A percentile compares a stretch with the other conserved stretches of the same genome.
phyloP scores from a whole-genome alignment of 169 alveolate species.

The Eimeria falciformis region DNA sequence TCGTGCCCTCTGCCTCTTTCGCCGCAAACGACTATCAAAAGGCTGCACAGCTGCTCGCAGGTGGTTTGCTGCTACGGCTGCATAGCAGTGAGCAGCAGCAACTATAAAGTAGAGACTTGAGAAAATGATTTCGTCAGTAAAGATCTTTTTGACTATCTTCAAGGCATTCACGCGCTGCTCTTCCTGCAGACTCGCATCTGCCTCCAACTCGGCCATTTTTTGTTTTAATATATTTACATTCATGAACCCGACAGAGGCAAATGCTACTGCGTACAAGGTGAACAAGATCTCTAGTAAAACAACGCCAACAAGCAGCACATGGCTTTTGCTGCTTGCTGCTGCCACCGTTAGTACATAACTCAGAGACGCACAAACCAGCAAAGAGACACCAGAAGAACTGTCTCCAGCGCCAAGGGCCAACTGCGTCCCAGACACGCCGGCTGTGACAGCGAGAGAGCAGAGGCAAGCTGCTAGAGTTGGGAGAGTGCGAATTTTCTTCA shows the following conservation, averaged over 20 bases:
- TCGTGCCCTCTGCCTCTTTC: conserved; percentile 50
- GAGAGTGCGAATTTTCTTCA: conserved; percentile 15
- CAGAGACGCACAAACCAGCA: conserved; percentile 14
- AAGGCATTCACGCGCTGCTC: conserved; percentile 56
- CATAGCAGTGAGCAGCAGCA: conserved; percentile 66
- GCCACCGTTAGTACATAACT: conserved; percentile 4
- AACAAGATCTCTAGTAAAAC: conserved; percentile 37
- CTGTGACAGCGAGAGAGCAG: conserved; percentile 29
- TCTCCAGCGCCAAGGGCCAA: conserved; percentile 15
- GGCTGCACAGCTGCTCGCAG: conserved; percentile 58
- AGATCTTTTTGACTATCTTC: conserved; percentile 12
- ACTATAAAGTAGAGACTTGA: conserved; percentile 35
- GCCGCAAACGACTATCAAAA: conserved; percentile 50
- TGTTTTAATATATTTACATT: conserved; percentile 21
- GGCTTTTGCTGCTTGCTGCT: conserved; percentile 46
- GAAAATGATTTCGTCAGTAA: conserved; percentile 32
- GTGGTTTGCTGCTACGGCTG: conserved; percentile 61
- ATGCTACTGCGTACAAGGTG: conserved; percentile 53
- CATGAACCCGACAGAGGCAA: conserved; percentile 26
- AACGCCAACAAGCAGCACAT: conserved; percentile 55
- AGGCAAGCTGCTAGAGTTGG: conserved; percentile 38
- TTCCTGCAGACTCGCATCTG: conserved; percentile 23
- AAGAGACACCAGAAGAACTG: conserved; percentile 3
- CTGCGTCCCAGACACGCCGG: conserved; percentile 44
- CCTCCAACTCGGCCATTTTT: neutral